Percentiles rank a stretch among this genome's conserved stretches.
Evolutionary conservation across 1,284 basidiomycete species (phyloP).

Genomic region (Limonomyces culmigenus): DNA sequence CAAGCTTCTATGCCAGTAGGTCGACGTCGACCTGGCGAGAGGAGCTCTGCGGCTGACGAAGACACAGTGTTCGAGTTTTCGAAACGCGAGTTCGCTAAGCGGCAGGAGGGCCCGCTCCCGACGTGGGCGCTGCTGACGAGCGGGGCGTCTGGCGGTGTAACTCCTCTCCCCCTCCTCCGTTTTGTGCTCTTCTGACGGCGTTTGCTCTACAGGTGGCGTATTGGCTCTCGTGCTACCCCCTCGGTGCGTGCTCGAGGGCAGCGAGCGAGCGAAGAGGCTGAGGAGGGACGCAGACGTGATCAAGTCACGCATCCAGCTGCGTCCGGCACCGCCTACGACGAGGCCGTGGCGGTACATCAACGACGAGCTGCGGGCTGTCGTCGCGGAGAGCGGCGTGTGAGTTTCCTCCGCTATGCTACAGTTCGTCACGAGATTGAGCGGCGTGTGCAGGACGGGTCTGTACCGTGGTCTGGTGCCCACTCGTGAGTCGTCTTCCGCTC

Average conservation of each 20-base stretch:
- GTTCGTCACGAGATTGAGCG: neutral
- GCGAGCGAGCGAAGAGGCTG: neutral
- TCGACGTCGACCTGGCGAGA: neutral
- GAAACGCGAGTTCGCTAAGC: conserved; percentile 57
- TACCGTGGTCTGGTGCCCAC: conserved; percentile 62
- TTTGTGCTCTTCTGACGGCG: neutral
- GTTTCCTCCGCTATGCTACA: conserved; percentile 14
- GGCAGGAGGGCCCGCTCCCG: conserved; percentile 54
- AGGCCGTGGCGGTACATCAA: conserved; percentile 75
- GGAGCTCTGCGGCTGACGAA: neutral
- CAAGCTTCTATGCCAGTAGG: conserved; percentile 35
- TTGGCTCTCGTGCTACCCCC: conserved; percentile 87
- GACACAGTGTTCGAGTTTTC: conserved; percentile 55
- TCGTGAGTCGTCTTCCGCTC: conserved; percentile 22
- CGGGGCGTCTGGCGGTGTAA: conserved; percentile 77
- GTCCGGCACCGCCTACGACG: conserved; percentile 55
- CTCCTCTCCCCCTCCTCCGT: neutral
- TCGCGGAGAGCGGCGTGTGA: conserved; percentile 63
- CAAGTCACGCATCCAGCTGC: conserved; percentile 80
- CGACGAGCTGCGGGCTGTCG: conserved; percentile 48
- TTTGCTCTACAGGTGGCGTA: conserved; percentile 50
- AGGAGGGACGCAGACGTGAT: conserved; percentile 52
- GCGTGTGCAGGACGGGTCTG: conserved; percentile 34
- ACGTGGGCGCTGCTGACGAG: conserved; percentile 81
- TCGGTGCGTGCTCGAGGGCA: conserved; percentile 26